A percentile compares a stretch with the other conserved stretches of the same genome.
Evolutionary conservation across 805 yeast species (phyloP).

Genomic region (Candida sphagnicola): DNA sequence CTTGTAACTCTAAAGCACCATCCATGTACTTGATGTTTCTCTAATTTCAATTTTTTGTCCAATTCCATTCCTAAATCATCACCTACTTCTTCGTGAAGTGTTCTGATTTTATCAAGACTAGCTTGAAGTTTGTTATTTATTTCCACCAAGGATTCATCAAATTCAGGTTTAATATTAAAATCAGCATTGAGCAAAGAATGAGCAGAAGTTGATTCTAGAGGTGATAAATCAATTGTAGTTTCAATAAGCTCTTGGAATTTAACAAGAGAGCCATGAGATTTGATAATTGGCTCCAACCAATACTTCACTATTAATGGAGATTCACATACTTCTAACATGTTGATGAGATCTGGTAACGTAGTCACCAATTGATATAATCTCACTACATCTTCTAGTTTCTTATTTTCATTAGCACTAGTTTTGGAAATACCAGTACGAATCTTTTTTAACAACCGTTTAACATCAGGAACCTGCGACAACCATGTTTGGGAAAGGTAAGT

Average conservation of each 20-base stretch:
- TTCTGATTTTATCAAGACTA: slow-evolving; percentile 51
- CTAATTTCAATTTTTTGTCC: slow-evolving; percentile 86
- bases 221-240: slow-evolving; percentile 83
- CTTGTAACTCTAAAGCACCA: slow-evolving; percentile 95
- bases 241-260: slow-evolving; percentile 85
- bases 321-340: slow-evolving; percentile 41
- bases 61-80: slow-evolving; percentile 77
- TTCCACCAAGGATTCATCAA: slow-evolving; percentile 69
- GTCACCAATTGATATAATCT: slow-evolving; percentile 78
- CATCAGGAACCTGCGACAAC: slow-evolving; percentile 75
- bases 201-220: slow-evolving; percentile 54
- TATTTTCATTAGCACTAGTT: slow-evolving; percentile 36
- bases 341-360: slow-evolving; percentile 64
- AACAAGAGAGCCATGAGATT: slow-evolving; percentile 46
- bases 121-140: slow-evolving; percentile 57
- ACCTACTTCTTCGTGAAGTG: slow-evolving; percentile 60
- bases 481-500: slow-evolving; percentile 63
- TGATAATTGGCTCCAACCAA: slow-evolving; percentile 59
- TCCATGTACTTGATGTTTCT: slow-evolving; percentile 82
- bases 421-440: slow-evolving; percentile 36
- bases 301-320: slow-evolving; percentile 36
- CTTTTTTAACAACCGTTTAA: slow-evolving; percentile 70
- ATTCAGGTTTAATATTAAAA: slow-evolving; percentile 82
- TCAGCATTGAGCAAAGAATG: slow-evolving; percentile 50
- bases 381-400: slow-evolving; percentile 83